phyloP scores from a whole-genome alignment of 495 filamentous ascomycete genomes.

The Neurospora africana region DNA sequence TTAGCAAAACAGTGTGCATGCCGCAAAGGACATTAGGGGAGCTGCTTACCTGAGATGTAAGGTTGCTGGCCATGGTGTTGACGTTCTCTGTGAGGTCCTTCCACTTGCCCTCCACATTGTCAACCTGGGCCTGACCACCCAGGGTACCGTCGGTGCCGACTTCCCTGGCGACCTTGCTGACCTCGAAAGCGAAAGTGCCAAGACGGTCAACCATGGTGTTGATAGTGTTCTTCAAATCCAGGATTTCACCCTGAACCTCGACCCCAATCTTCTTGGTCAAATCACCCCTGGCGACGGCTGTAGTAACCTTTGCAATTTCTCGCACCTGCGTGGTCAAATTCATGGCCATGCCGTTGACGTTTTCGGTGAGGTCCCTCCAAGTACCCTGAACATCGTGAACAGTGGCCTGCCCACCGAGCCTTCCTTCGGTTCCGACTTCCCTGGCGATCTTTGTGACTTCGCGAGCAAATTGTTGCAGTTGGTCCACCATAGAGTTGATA shows the following conservation, averaged over 20 bases:
- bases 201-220: slow-evolving; percentile 99
- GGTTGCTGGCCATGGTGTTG: slow-evolving; percentile 89
- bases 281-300: slow-evolving; percentile 90
- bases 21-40: not conserved
- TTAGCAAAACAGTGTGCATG: slow-evolving; percentile 5
- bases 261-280: slow-evolving; percentile 92
- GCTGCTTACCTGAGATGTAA: slow-evolving; percentile 62
- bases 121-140: slow-evolving; percentile 90
- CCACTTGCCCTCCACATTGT: slow-evolving; percentile 98
- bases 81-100: slow-evolving; percentile 96
- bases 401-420: slow-evolving; percentile 89
- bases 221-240: slow-evolving; percentile 92
- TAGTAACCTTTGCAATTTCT: slow-evolving; percentile 96
- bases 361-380: slow-evolving; percentile 94
- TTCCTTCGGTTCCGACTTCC: slow-evolving; percentile 94
- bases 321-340: slow-evolving; percentile 96
- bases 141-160: slow-evolving; percentile 96
- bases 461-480: slow-evolving; percentile 89
- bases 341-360: slow-evolving; percentile 98
- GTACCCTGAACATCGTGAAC: slow-evolving; percentile 97
- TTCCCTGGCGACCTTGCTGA: slow-evolving; percentile 96
- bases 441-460: slow-evolving; percentile 97
- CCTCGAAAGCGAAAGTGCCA: slow-evolving; percentile 93
- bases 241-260: slow-evolving; percentile 91
- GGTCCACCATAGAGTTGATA: slow-evolving; percentile 99